These are phyloP conservation scores for Dryas integrifolia DNA, from an alignment of 331 rosid species.

Conservation along the genomic window DNA sequence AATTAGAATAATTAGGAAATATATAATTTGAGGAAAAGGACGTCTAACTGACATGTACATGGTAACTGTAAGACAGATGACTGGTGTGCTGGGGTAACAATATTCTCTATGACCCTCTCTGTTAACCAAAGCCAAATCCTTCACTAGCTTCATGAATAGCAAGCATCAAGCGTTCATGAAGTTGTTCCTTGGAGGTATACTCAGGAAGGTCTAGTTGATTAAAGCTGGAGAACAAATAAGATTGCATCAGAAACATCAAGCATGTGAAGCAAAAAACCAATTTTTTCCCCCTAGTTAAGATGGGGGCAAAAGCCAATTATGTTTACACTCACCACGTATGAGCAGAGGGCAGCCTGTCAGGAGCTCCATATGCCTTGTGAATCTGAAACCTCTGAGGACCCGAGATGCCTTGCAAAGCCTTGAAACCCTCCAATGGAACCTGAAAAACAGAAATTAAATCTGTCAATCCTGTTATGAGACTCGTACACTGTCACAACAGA, in stretches of 20 bases:
- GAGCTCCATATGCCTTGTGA: slow-evolving; percentile 98
- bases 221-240: slow-evolving; percentile 54
- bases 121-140: slow-evolving; percentile 96
- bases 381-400: slow-evolving; percentile 98
- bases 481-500: neutral
- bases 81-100: slow-evolving; percentile 34
- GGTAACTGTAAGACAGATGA: slow-evolving; percentile 40
- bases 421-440: slow-evolving; percentile 99
- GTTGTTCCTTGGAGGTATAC: slow-evolving; percentile 89
- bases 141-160: slow-evolving; percentile 97
- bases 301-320: neutral
- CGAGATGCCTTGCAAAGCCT: slow-evolving; percentile 97
- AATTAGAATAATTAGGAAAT: neutral
- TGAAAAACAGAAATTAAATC: slow-evolving; percentile 38
- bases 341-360: slow-evolving; percentile 94
- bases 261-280: neutral
- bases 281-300: neutral
- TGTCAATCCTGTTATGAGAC: neutral
- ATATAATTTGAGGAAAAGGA: slow-evolving; percentile 14
- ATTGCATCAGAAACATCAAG: slow-evolving; percentile 26
- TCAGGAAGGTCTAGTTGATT: slow-evolving; percentile 98
- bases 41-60: slow-evolving; percentile 47
- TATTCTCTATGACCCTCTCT: slow-evolving; percentile 7
- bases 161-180: slow-evolving; percentile 89
- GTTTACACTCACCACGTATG: slow-evolving; percentile 81